Base-by-base conservation (phyloP, 495 filamentous ascomycete species). In the Talaromyces trachyspermus region DNA sequence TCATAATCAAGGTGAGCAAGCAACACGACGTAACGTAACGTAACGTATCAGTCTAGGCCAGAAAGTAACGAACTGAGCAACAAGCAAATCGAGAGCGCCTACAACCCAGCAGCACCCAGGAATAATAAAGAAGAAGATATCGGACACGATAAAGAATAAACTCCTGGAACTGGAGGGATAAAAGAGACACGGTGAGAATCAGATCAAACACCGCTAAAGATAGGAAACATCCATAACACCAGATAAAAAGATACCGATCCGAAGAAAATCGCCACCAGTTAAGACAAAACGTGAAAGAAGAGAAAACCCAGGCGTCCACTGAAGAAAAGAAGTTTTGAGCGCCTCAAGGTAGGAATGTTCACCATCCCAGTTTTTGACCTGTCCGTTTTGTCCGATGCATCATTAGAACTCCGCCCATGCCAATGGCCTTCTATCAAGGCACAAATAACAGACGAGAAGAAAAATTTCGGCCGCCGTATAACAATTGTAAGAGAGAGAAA, bases 341-440 rank as follows among this genome's bases (percentile, higher is more conserved):
- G 53, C 58, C 60, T 46, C 55, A 49, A 42, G 48, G 58, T 60
- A 57, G 46, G 48, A 50, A 51, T 55, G 48, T 47, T 49, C 53
- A 55, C 52, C 55, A 57, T 53, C 50, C 51, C 40, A 41, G 59
- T 61, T 57, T 51, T 59, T 53, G 55, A 27, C 43, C 56, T 54
- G 49, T 62, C 55, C 64, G 51, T 62, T 67, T 69, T 64, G 57
- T 58, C 64, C 56, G 63, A 63, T 60, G 58, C 57, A 68, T 70
- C 66, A 59, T 68, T 48, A 69, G 67, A 65, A 69, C 66, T 49
- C 66, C 62, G 59, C 49, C 66, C 61, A 68, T 69, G 66, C 66
- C 64, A 42, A 63, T 51, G 55, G 58, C 50, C 38, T 46, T 38
- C 38, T 44, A 47, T 59, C 49, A 56, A 38, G 46, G 35, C 46